Conservation (phyloP, 2,329 filamentous ascomycete genomes). For the Cladobotryum mycophilum region DNA sequence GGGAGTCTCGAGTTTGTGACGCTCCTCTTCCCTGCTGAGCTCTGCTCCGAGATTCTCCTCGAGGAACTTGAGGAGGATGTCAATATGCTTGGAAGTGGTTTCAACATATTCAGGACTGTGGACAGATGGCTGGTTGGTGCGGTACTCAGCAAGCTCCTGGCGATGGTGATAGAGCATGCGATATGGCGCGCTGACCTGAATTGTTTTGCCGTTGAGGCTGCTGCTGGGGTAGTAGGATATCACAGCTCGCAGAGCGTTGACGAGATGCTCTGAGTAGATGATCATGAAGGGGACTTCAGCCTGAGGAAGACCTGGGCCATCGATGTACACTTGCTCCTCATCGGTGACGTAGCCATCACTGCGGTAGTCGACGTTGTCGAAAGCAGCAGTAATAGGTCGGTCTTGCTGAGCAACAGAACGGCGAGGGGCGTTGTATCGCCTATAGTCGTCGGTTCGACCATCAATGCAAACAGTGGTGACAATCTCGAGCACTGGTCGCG, state of each 20-base stretch:
- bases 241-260: constrained; percentile 41
- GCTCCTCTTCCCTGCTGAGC: constrained; percentile 35
- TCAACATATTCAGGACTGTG: constrained; percentile 36
- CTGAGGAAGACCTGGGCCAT: constrained; percentile 20
- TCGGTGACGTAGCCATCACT: constrained; percentile 23
- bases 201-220: constrained; percentile 29
- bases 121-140: constrained; percentile 31
- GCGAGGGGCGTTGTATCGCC: constrained; percentile 7
- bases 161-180: constrained; percentile 42
- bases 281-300: constrained; percentile 33
- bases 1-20: constrained; percentile 31
- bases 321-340: constrained; percentile 14
- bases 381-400: constrained; percentile 24
- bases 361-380: constrained; percentile 18
- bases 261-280: constrained; percentile 39
- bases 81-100: constrained; percentile 38
- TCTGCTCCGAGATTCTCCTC: constrained; percentile 30
- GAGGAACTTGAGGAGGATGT: constrained; percentile 39
- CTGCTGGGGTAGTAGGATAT: constrained; percentile 42
- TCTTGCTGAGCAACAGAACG: constrained; percentile 15
- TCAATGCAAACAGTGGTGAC: constrained; percentile 31
- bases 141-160: constrained; percentile 36
- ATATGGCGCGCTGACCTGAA: constrained; percentile 40
- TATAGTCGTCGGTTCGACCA: not conserved
- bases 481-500: constrained; percentile 38